Evolutionary conservation across 1,284 basidiomycete species (phyloP), one percentile per base, ranked within the genome.

Genomic region (Mycena citricolor): DNA sequence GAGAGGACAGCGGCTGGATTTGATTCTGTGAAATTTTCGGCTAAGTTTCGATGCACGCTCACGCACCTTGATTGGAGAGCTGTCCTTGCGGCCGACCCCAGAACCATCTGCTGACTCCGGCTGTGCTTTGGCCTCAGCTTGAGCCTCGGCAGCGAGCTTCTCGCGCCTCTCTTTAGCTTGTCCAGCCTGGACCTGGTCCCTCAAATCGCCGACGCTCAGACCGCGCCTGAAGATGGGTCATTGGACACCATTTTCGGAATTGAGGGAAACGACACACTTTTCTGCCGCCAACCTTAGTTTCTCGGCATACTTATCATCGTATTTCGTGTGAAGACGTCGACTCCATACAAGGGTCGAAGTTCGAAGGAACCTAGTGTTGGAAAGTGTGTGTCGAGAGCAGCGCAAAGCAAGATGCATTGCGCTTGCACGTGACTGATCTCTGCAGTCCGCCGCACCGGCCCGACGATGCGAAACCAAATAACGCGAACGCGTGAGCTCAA

Each of bases 1-100:
- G 86, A 8, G 77, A 80, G 14, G 81, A 77, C 12, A 97, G 73
- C 13, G 91, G 84, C 93, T 95, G 55, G 22, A 32, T 16, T 37
- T 41, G 28, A 39, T 29, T 25, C 34, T 40, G 23, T 46, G 25
- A 21, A 10, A 39, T 45, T 32, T 12, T 25, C 39, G 20, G 28
- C n/a, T 28, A 17, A 24, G 13, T 10, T 8, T 10, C 10, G 21
- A 5, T 16, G 21, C 5, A 28, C 14, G 19, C n/a, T n/a, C n/a
- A 60, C 68, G 32, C 56, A 79, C 84, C 71, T 83, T 86, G 37
- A 88, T 67, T 7, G 85, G 86, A 14, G 83, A 81, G 49, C 77
- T 76, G 55, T 88, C 86, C 55, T 75, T 83, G 31, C 84, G 75
- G 10, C 14, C 34, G 4, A 23, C n/a, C 16, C 12, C 16, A 2